Evolutionary conservation across 2,329 filamentous ascomycete genomes (phyloP).

Genomic region (Phaeophleospora eucalypticola): DNA sequence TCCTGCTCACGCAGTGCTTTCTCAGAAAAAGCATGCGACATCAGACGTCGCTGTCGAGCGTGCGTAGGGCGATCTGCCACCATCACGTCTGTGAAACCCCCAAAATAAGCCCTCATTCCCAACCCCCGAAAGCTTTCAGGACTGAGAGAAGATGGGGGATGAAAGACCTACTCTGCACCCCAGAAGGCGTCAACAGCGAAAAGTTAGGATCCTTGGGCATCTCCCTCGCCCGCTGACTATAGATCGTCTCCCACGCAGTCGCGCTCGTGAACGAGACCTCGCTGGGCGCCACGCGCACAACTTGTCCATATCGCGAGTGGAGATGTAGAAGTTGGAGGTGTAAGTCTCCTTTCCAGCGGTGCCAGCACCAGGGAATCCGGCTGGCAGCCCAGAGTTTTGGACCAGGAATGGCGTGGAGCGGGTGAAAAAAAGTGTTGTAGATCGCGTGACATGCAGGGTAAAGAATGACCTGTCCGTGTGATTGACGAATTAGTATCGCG

Average conservation of each 20-base stretch:
- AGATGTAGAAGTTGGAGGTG: constrained; percentile 18
- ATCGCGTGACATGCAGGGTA: not conserved
- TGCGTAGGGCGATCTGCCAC: constrained; percentile 10
- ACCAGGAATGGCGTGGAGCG: constrained; percentile 40
- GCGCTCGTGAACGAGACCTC: constrained; percentile 36
- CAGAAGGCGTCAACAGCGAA: not conserved
- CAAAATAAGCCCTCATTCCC: not conserved
- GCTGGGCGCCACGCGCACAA: constrained; percentile 27
- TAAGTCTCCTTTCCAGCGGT: constrained; percentile 4
- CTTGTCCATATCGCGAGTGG: constrained; percentile 30
- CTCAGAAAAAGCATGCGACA: constrained; percentile 36
- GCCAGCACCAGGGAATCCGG: constrained; percentile 12
- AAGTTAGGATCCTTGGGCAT: constrained; percentile 1
- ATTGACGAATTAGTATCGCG: no score
- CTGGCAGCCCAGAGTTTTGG: constrained; percentile 28
- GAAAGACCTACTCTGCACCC: not conserved
- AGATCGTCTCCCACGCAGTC: constrained; percentile 42
- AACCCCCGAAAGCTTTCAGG: not conserved
- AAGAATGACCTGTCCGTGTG: not conserved
- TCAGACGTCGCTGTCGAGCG: constrained; percentile 29
- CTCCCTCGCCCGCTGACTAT: constrained; percentile 11
- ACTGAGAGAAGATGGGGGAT: no score
- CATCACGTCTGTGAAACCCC: constrained; percentile 7
- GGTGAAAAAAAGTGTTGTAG: constrained; percentile 32
- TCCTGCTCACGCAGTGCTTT: constrained; percentile 37